Percentiles rank a stretch among this genome's conserved stretches.
phyloP scores from a whole-genome alignment of 2,329 filamentous ascomycete genomes.

The Venturia aucupariae region DNA sequence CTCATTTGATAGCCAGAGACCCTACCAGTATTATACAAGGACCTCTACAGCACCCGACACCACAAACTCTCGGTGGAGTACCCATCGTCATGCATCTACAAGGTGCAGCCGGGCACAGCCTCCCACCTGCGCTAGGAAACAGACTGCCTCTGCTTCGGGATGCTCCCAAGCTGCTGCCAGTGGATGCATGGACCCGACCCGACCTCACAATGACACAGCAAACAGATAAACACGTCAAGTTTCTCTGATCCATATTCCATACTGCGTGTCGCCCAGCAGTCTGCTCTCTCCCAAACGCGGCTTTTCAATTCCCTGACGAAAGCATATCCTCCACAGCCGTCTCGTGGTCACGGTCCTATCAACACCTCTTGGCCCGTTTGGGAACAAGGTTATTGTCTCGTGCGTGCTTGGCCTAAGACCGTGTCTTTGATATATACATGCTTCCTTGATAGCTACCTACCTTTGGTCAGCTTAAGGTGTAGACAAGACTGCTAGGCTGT shows the following conservation, averaged over 20 bases:
- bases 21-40: too few relatives aligned
- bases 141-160: background rate
- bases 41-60: too few relatives aligned
- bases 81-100: background rate
- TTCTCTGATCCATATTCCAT: background rate
- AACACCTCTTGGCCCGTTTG: background rate
- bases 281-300: background rate
- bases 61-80: too few relatives aligned
- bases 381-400: constrained; percentile 1
- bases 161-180: background rate
- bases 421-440: background rate
- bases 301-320: background rate
- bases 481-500: background rate
- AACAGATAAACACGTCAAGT: background rate
- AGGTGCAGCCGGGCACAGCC: background rate
- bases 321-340: background rate
- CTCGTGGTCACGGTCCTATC: background rate
- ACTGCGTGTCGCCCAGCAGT: background rate
- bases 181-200: background rate
- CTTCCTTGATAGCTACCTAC: background rate
- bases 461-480: background rate
- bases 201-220: background rate
- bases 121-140: background rate
- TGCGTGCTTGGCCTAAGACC: background rate
- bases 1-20: too few relatives aligned